Conservation (phyloP, 768 basidiomycete species). For the Termitomyces sp. region DNA sequence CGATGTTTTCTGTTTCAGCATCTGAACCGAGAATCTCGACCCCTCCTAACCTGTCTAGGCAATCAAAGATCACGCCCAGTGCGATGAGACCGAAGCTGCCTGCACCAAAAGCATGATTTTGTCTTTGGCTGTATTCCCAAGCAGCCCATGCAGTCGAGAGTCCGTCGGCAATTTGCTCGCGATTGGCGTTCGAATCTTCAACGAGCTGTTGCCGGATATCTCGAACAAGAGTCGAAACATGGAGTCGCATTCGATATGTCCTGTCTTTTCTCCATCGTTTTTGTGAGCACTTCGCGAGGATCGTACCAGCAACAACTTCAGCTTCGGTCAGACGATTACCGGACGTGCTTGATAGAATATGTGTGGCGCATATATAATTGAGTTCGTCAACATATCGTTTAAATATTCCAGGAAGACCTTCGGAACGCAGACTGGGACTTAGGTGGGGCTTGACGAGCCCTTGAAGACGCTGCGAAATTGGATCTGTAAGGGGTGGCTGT, state of each 20-base stretch:
- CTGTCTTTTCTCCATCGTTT: slow-evolving; percentile 54
- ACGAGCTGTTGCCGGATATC: slow-evolving; percentile 40
- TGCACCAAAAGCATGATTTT: slow-evolving; percentile 38
- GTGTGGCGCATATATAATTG: slow-evolving; percentile 62
- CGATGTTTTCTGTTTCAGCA: neutral
- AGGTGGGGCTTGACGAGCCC: slow-evolving; percentile 25
- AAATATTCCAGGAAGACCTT: slow-evolving; percentile 36
- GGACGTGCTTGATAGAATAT: slow-evolving; percentile 54
- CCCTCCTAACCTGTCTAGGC: slow-evolving; percentile 31
- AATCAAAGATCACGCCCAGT: slow-evolving; percentile 53
- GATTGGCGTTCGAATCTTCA: slow-evolving; percentile 19
- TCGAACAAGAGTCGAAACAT: slow-evolving; percentile 44
- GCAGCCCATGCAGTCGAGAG: slow-evolving; percentile 58
- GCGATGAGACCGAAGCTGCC: slow-evolving; percentile 69
- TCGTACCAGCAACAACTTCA: slow-evolving; percentile 71
- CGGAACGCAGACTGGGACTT: slow-evolving; percentile 16
- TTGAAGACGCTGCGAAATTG: slow-evolving; percentile 30
- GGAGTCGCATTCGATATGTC: slow-evolving; percentile 57
- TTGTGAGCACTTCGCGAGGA: slow-evolving; percentile 65
- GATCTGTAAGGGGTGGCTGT: slow-evolving; percentile 24
- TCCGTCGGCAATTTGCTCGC: slow-evolving; percentile 26
- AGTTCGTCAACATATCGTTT: slow-evolving; percentile 58
- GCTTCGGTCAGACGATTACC: slow-evolving; percentile 59
- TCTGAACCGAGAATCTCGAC: neutral
- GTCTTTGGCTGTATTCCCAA: slow-evolving; percentile 51